Evolutionary conservation across 805 yeast genomes (phyloP), one percentile per base, ranked within the genome.

Genomic region (Lachancea sp.): DNA sequence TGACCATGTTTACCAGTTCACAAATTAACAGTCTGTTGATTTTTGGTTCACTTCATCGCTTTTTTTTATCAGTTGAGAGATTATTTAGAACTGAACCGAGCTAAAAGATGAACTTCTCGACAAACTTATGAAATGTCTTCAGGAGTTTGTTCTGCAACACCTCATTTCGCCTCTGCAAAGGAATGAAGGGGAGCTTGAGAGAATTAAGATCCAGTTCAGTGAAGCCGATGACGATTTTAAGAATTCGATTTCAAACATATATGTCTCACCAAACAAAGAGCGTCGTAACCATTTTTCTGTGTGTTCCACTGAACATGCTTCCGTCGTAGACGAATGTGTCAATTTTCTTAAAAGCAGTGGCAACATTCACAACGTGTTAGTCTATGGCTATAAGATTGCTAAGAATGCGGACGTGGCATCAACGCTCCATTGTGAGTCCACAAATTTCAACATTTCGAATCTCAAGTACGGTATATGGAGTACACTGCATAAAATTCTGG

Each of bases 381-480:
- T 63, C 0, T 49, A 52, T 33, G 83, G 82, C 0, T 74, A 72
- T 45, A 49, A 49, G 3, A 57, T 65, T 34, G 70, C 69, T 1
- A 43, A 49, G 2, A 51, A 45, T 4, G 45, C 51, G 6, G 44
- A 61, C 7, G 52, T 63, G 0, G 48, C 56, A 5, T 52, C 62
- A 5, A 42, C 38, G 3, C 47, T 64, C 32, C 63, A 63, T 33
- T 60, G 69, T 25, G 46, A 50, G 1, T 55, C 62, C 5, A 52
- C 60, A 6, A 74, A 69, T 45, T 58, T 68, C n/a, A 58, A 60
- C 18, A 65, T 67, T 2, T 59, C 65, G 13, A 39, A 55, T 2
- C 45, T 81, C 15, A 77, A 75, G 43, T 52, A 64, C 3, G 48
- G 61, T 3, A 45, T 54, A 2, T 78, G 84, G 77, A 65, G 52